Evolutionary conservation across 2,329 filamentous ascomycete genomes (phyloP).

Genomic region (Trichoderma semiorbis): DNA sequence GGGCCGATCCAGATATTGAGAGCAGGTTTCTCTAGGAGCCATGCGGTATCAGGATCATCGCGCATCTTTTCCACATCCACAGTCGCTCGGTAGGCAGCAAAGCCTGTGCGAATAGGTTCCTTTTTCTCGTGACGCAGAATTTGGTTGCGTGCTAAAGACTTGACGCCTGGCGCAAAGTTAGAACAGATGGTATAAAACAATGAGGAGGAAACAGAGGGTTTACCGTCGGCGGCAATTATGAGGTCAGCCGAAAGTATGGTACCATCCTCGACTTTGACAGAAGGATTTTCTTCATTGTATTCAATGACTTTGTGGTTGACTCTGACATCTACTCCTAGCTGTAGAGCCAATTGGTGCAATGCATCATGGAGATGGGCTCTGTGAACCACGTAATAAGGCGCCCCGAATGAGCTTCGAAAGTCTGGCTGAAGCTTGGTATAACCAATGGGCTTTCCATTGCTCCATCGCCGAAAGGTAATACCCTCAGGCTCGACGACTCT

Average conservation of each 20-base stretch:
- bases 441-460: slow-evolving; percentile 28
- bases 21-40: slow-evolving; percentile 38
- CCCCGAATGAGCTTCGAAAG: slow-evolving; percentile 28
- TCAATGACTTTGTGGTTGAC: slow-evolving; percentile 26
- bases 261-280: slow-evolving; percentile 26
- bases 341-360: slow-evolving; percentile 26
- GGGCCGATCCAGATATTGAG: slow-evolving; percentile 43
- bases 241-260: slow-evolving; percentile 28
- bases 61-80: slow-evolving; percentile 38
- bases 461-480: slow-evolving; percentile 31
- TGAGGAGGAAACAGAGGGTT: background rate
- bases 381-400: slow-evolving; percentile 35
- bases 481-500: slow-evolving; percentile 25
- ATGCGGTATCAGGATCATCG: slow-evolving; percentile 33
- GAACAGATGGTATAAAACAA: background rate
- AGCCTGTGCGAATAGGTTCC: slow-evolving; percentile 29
- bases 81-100: slow-evolving; percentile 41
- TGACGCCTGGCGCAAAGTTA: background rate
- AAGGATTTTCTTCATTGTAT: slow-evolving; percentile 24
- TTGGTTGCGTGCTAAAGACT: slow-evolving; percentile 17
- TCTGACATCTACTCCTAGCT: slow-evolving; percentile 28
- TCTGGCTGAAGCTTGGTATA: slow-evolving; percentile 30
- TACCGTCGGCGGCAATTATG: slow-evolving; percentile 37
- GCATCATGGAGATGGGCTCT: slow-evolving; percentile 36
- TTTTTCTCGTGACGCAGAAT: background rate